Conservation (phyloP, 169 alveolate genomes). For the Babesia gibsoni region DNA sequence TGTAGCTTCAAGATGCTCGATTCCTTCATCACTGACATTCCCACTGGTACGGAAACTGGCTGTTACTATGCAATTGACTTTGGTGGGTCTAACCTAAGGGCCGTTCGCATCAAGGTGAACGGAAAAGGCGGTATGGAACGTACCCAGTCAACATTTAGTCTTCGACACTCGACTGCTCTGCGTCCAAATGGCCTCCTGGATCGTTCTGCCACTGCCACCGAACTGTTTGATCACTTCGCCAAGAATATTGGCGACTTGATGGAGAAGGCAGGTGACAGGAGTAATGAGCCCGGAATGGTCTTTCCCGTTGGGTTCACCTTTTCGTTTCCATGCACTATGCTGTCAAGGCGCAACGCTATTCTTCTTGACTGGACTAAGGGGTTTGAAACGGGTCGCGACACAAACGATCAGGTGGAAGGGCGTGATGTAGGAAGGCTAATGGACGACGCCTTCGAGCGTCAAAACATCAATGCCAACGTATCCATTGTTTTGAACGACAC, state of each 20-base stretch:
- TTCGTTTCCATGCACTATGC: conserved; percentile 82
- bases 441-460: conserved; percentile 79
- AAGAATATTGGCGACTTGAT: conserved; percentile 66
- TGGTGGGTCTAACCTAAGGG: conserved; percentile 86
- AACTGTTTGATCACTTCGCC: conserved; percentile 80
- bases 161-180: conserved; percentile 69
- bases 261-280: conserved; percentile 69
- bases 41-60: conserved; percentile 86
- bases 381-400: conserved; percentile 87
- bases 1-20: conserved; percentile 83
- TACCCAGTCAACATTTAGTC: conserved; percentile 66
- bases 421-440: conserved; percentile 83
- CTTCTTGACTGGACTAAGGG: conserved; percentile 89
- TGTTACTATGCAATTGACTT: conserved; percentile 86
- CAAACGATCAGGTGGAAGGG: conserved; percentile 87
- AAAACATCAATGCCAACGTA: conserved; percentile 73
- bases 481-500: conserved; percentile 85
- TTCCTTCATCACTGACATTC: conserved; percentile 77
- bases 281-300: conserved; percentile 37
- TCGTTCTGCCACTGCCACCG: conserved; percentile 78
- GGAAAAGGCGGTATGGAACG: conserved; percentile 81
- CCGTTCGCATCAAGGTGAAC: conserved; percentile 77
- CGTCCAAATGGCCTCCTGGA: conserved; percentile 80
- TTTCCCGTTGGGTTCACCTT: conserved; percentile 79
- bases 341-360: conserved; percentile 68